Conservation (phyloP, 2,329 filamentous ascomycete genomes). For the Phialophora verrucosa region DNA sequence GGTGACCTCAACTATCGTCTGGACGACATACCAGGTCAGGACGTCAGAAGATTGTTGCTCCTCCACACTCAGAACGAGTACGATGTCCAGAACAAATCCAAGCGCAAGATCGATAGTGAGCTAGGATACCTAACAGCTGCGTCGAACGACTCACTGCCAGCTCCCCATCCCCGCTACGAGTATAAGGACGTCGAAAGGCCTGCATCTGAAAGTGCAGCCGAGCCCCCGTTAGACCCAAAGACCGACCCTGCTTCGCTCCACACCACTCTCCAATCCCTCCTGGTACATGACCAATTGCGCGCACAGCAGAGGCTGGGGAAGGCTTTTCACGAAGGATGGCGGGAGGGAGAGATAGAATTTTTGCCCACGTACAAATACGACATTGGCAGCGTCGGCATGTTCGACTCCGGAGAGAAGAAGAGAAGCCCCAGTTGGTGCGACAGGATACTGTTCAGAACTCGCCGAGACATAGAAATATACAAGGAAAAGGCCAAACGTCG, state of each 20-base stretch:
- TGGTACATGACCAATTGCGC: conserved; percentile 87
- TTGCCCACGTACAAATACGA: conserved; percentile 98
- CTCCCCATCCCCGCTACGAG: conserved; percentile 24
- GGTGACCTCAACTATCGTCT: conserved; percentile 95
- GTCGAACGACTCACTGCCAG: conserved; percentile 23
- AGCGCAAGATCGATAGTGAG: conserved; percentile 40
- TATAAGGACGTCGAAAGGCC: conserved; percentile 54
- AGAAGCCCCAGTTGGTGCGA: conserved; percentile 97
- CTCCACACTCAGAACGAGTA: conserved; percentile 83
- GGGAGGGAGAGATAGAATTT: conserved; percentile 85
- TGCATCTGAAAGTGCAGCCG: conserved; percentile 51
- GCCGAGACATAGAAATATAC: conserved; percentile 70
- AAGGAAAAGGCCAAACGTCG: conserved; percentile 68
- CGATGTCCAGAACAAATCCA: conserved; percentile 57
- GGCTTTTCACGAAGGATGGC: conserved; percentile 89
- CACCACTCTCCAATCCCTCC: conserved; percentile 81
- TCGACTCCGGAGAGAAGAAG: conserved; percentile 94
- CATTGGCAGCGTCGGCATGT: conserved; percentile 86
- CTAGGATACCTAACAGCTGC: conserved; percentile 35
- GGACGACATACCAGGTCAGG: conserved; percentile 84
- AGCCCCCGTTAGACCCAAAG: conserved; percentile 69
- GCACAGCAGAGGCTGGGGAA: conserved; percentile 76
- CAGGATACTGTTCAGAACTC: conserved; percentile 83
- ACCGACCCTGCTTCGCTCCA: conserved; percentile 85
- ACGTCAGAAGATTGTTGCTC: conserved; percentile 82